Base-by-base conservation (phyloP, 2,329 filamentous ascomycete species). In the Zymoseptoria crescenta region DNA sequence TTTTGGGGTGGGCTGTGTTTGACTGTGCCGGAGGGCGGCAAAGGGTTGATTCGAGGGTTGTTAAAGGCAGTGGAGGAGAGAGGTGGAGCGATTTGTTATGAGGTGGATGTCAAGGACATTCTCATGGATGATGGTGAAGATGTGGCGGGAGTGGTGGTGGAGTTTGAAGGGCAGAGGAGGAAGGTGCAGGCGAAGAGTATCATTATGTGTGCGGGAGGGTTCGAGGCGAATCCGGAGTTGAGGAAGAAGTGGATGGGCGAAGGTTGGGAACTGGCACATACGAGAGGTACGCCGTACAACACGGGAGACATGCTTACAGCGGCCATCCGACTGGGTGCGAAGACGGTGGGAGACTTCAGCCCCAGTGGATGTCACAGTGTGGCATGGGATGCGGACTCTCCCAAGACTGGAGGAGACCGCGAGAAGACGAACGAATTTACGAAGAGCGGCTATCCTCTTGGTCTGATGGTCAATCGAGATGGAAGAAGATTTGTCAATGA, bases 1-100 rank as follows among this genome's bases (percentile, higher is more conserved):
- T 88, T 88, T 68, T 88, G 85, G 85, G 86, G 86, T 9, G 85
- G 85, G 0, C 71, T 88, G 68, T 77, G 75, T n/a, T 71, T 87
- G 35, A 84, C 80, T 66, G 83, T 81, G 0, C 67, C 81, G 55
- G 80, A 83, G 62, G 83, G 83, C 0, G 84, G 84, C 0, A 84
- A 84, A 64, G 82, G 83, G 0, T 71, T 87, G 5, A 78, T 85
- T 3, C 68, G 75, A 24, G 78, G 82, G 60, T 75, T 83, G 61
- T 70, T 71, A 27, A 66, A 67, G 2, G 77, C 77, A 0, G 83
- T 81, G 0, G 62, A 64, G 49, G 68, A 65, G 8, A 69, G 74
- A 7, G 78, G 78, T 0, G 71, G 85, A 2, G 61, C 70, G 2
- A 69, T 83, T 0, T 72, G 70, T 50, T 84, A 77, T 64, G 76